These are phyloP conservation scores for Fragaria ananassa DNA, from an alignment of 306 rosid species.

Conservation along the genomic window DNA sequence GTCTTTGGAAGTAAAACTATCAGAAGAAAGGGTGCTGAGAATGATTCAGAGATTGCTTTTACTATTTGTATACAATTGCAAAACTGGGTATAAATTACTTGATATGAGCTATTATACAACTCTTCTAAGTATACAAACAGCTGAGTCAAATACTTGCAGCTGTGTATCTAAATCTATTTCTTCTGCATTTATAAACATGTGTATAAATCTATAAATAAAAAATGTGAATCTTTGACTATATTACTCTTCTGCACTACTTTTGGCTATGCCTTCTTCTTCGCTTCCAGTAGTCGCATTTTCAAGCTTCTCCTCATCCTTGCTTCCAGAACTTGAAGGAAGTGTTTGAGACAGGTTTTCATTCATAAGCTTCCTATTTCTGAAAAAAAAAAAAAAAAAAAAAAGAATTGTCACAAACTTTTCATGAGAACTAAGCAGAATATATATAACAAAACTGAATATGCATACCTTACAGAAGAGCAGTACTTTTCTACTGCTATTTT, in stretches of 20 bases:
- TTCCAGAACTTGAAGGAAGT: neutral
- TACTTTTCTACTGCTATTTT: neutral
- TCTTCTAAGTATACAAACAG: neutral
- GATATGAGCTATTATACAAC: neutral
- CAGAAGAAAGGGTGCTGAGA: neutral
- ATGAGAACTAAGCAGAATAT: neutral
- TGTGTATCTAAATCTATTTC: neutral
- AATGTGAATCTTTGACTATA: neutral
- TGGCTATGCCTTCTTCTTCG: neutral
- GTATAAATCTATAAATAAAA: neutral
- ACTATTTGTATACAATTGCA: neutral
- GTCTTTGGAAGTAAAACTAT: neutral
- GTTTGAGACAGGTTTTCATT: neutral
- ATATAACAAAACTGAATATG: neutral
- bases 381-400: neutral
- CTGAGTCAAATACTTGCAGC: neutral
- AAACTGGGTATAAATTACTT: too few relatives aligned
- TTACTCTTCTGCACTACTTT: neutral
- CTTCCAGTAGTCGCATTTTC: neutral
- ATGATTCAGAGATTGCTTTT: neutral
- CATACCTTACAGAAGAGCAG: constrained; percentile 26
- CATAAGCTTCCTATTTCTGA: neutral
- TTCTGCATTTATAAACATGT: neutral
- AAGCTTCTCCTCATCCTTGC: neutral
- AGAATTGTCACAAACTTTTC: neutral